Conservation (phyloP, 805 yeast species). For the Wickerhamomyces queroliae region DNA sequence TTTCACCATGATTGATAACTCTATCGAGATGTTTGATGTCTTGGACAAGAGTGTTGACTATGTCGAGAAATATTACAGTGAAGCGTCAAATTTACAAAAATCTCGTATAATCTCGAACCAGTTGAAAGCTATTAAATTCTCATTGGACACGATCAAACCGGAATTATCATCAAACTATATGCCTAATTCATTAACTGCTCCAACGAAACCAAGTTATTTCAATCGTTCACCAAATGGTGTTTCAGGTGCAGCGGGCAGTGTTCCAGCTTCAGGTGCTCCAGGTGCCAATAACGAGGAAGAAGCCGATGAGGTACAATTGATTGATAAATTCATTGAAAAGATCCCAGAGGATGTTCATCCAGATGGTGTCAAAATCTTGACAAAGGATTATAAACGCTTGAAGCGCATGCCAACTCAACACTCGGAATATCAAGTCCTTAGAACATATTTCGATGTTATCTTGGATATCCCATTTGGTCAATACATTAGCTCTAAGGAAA, state of each 20-base stretch:
- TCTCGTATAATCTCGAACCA: conserved; percentile 52
- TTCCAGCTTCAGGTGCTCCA: conserved; percentile 1
- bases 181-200: conserved; percentile 3
- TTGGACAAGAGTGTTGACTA: conserved; percentile 25
- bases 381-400: conserved; percentile 50
- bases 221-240: too few relatives aligned
- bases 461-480: conserved; percentile 58
- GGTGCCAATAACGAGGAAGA: conserved; percentile 8
- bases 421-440: conserved; percentile 58
- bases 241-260: conserved; percentile 1
- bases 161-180: background rate
- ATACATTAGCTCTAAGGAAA: conserved; percentile 18
- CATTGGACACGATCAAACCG: conserved; percentile 41
- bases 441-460: conserved; percentile 60
- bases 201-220: background rate
- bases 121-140: conserved; percentile 42
- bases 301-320: conserved; percentile 33
- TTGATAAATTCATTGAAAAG: conserved; percentile 25
- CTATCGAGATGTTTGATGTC: conserved; percentile 36
- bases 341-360: conserved; percentile 25
- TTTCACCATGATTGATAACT: conserved; percentile 25
- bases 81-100: conserved; percentile 45
- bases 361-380: conserved; percentile 35
- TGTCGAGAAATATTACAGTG: conserved; percentile 42
- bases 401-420: conserved; percentile 45